Base-by-base conservation (phyloP, 306 rosid species). In the Dicorynia guianensis region DNA sequence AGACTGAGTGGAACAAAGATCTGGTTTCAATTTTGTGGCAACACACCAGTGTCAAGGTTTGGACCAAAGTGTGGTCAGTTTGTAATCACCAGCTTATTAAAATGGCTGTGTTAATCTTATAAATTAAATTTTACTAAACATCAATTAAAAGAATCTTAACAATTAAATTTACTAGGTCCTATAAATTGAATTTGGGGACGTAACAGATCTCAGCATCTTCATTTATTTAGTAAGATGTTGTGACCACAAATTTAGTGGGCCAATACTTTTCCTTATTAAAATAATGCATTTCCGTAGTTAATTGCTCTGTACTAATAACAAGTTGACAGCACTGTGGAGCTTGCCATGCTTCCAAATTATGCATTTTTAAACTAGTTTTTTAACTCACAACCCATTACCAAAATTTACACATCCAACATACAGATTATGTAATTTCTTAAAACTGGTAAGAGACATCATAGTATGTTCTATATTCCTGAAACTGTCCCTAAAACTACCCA, bases 401-500 rank as follows among this genome's bases (percentile, higher is more conserved):
- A 47, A 14, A 49, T 14, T 48, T 12, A 46, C 6, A 17, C 18
- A 10, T 12, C 3, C 78, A 34, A 47, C 15, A 62, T 34, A 14
- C 20, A 35, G 34, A 18, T n/a, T 4, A 36, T 11, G 40, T 20
- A 49, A 12, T 50, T 12, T 50, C 56, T 50, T 6, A n/a, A 50
- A n/a, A 50, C 6, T 9, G 44, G 44, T 40, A 40, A 44, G 34
- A 58, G 36, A 17, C 59, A n/a, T 15, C 6, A 71, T 25, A 25
- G 30, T 56, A 10, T 43, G 17, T 25, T 44, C 46, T 58, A 60
- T 33, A 2, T 34, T 46, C 40, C 35, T 73, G 48, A 12, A 25
- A 46, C 68, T 33, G 46, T 19, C 61, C 63, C 5, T 33, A 62
- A 20, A 48, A 61, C 78, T 66, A 46, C 33, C 49, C 34, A 60